Evolutionary conservation across 176 grass and related monocot genomes (phyloP).

Genomic region (Cenchrus fungigraminus): DNA sequence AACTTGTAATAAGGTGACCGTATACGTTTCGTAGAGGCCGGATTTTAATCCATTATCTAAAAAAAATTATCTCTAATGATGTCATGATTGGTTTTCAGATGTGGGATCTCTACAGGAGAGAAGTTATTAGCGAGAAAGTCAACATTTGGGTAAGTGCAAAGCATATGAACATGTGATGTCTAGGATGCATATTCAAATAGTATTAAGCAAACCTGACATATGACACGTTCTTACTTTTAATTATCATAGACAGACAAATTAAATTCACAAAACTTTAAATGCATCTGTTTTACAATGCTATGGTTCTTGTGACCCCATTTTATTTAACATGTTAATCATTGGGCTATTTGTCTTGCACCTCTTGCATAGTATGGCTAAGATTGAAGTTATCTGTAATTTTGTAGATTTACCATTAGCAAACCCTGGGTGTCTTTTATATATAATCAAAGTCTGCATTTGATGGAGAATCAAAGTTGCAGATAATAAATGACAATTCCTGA

Average conservation of each 20-base stretch:
- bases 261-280: not conserved
- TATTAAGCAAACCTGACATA: constrained; percentile 20
- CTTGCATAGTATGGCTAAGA: not conserved
- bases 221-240: constrained; percentile 3
- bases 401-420: constrained; percentile 46
- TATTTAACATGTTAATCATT: constrained; percentile 14
- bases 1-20: too few species aligned
- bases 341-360: constrained; percentile 10
- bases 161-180: constrained; percentile 18
- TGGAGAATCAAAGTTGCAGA: constrained; percentile 89
- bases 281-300: not conserved
- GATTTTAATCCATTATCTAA: too few species aligned
- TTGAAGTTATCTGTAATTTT: constrained; percentile 13
- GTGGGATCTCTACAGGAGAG: constrained; percentile 94
- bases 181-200: constrained; percentile 11
- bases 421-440: constrained; percentile 83
- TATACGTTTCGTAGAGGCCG: too few species aligned
- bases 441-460: constrained; percentile 91
- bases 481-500: constrained; percentile 89
- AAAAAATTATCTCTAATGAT: not conserved
- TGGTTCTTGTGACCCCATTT: too few species aligned
- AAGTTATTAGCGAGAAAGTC: constrained; percentile 87
- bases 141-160: constrained; percentile 75
- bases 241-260: not conserved
- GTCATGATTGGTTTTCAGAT: constrained; percentile 60